These are phyloP conservation scores for Mycena alexandri DNA, from an alignment of 768 basidiomycete genomes.

Conservation along the genomic window DNA sequence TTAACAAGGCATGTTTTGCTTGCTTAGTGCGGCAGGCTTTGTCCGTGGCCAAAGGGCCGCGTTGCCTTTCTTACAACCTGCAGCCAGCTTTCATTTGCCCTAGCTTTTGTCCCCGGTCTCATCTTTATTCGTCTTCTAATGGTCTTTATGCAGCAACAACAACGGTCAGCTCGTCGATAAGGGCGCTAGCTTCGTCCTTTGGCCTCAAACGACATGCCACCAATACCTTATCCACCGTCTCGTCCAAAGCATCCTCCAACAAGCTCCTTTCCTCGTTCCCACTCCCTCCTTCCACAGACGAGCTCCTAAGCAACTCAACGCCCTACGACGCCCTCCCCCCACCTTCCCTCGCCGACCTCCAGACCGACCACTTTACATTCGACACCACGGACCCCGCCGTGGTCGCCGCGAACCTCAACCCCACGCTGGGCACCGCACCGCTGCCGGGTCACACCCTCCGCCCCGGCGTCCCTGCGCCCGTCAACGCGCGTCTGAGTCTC, in stretches of 20 bases:
- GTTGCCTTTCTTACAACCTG: no score
- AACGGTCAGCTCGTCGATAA: conserved; percentile 80
- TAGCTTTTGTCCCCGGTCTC: conserved; percentile 44
- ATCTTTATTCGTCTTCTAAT: conserved; percentile 33
- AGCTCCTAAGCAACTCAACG: conserved; percentile 55
- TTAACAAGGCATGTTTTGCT: no score
- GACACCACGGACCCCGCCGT: conserved; percentile 40
- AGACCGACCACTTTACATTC: conserved; percentile 65
- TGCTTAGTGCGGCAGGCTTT: no score
- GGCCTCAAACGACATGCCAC: conserved; percentile 68
- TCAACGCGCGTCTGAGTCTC: conserved; percentile 71
- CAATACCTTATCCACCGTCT: conserved; percentile 42
- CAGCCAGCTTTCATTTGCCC: no score
- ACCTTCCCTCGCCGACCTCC: conserved; percentile 45
- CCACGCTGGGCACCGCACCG: conserved; percentile 53
- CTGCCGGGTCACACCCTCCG: conserved; percentile 72
- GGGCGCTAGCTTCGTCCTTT: conserved; percentile 80
- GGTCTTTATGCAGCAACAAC: conserved; percentile 55
- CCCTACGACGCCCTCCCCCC: conserved; percentile 58
- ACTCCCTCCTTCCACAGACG: conserved; percentile 44
- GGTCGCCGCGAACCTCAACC: conserved; percentile 48
- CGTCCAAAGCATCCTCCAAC: conserved; percentile 40
- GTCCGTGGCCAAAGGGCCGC: no score
- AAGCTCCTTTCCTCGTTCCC: conserved; percentile 36
- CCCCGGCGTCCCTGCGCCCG: conserved; percentile 71